Percentiles rank a stretch among this genome's conserved stretches.
These are phyloP conservation scores for Debaryomycetaceae sp. DNA, from an alignment of 1,139 yeast species.

Conservation along the genomic window DNA sequence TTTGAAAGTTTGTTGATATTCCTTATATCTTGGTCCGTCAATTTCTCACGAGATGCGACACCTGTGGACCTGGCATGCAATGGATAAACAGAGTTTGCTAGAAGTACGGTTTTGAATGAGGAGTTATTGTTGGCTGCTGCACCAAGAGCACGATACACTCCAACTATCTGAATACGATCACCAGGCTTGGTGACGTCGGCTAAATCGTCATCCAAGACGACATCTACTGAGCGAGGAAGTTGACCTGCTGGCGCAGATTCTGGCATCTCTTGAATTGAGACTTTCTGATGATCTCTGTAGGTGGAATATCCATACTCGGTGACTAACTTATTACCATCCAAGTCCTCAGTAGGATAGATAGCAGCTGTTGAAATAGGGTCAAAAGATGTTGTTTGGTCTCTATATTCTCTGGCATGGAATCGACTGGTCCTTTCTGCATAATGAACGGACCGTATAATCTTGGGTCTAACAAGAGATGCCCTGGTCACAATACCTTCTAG, in stretches of 20 bases:
- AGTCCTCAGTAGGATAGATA: slow-evolving; percentile 89
- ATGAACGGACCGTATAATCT: slow-evolving; percentile 87
- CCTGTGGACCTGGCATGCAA: slow-evolving; percentile 87
- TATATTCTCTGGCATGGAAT: slow-evolving; percentile 87
- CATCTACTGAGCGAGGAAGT: slow-evolving; percentile 88
- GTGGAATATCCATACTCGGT: slow-evolving; percentile 95
- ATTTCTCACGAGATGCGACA: slow-evolving; percentile 68
- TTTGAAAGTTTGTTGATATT: slow-evolving; percentile 79
- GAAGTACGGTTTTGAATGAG: slow-evolving; percentile 72
- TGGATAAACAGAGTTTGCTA: slow-evolving; percentile 88
- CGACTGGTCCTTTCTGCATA: slow-evolving; percentile 82
- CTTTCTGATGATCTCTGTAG: slow-evolving; percentile 89
- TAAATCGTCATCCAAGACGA: slow-evolving; percentile 87
- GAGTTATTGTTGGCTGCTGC: slow-evolving; percentile 66
- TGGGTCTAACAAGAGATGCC: slow-evolving; percentile 91
- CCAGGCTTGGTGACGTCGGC: slow-evolving; percentile 95
- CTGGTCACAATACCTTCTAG: slow-evolving; percentile 95
- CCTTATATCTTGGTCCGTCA: slow-evolving; percentile 81
- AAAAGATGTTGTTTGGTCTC: slow-evolving; percentile 89
- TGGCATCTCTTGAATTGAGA: slow-evolving; percentile 96
- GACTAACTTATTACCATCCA: slow-evolving; percentile 79
- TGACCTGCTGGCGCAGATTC: slow-evolving; percentile 99
- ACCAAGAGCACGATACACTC: slow-evolving; percentile 90
- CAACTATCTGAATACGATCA: slow-evolving; percentile 91
- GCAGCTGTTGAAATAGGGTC: slow-evolving; percentile 84